Base-by-base conservation (phyloP, 1,139 yeast genomes). In the Yamadazyma triangularis region DNA sequence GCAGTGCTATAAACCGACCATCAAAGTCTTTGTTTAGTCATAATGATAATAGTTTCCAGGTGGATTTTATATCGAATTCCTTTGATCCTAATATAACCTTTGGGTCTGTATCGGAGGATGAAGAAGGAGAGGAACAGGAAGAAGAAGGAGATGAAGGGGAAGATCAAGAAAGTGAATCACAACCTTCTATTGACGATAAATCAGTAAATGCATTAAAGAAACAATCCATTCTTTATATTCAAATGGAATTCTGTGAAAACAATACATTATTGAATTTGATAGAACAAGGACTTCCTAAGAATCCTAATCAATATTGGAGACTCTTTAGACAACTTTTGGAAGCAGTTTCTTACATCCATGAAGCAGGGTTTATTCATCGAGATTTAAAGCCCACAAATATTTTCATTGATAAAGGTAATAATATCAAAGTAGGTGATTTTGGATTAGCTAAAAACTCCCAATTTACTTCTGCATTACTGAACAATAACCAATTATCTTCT, bases 241-340 rank as follows among this genome's bases (percentile, higher is more conserved):
- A 93, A 51, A 93, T 93, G 99, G 98, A 93, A 53, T 93, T 91
- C 51, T 93, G 98, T 59, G 98, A 93, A 47, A 91, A 91, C 48
- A 86, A 86, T 38, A 91, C 98, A 0, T 59, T 93, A 23, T 73
- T 76, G 29, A 95, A 91, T 53, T 63, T 91, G 40, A 91, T 93
- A 25, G 76, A 75, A 28, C 93, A 83, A 40, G 89, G 88, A 0
- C 64, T 89, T n/a, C 84, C 81, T 5, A 64, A 64, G 8, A 76
- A 84, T 33, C 66, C 85, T 0, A 81, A 77, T 37, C 94, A 86
- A 47, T 89, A 88, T 48, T 93, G 96, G 96, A 66, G 96, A 38
- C 59, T 89, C 4, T 75, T 91, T 42, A 66, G 96, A 25, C 97
- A 93, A 50, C 75, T 91, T 5, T 61, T 91, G 13, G 98, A 91